Evolutionary conservation across 805 yeast species (phyloP), one percentile per base, ranked within the genome.

Genomic region (Kodamaea restingae): DNA sequence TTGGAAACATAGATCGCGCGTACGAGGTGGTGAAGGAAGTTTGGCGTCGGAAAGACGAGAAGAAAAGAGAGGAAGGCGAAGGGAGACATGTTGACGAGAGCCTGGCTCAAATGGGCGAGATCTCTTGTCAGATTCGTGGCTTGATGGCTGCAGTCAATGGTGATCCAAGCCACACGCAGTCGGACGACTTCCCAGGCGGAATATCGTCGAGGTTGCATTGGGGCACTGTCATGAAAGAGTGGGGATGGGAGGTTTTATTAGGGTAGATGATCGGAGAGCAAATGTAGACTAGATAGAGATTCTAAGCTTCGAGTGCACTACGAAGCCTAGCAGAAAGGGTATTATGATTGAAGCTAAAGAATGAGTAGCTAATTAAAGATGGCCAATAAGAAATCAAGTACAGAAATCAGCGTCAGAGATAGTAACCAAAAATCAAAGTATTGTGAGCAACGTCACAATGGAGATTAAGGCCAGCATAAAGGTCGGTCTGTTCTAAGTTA

Each of bases 161-260:
- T 26, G 57, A 60, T 9, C 55, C 47, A 3, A 52, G 50, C n/a
- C 51, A 50, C 7, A 59, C 55, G 25, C 56, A 59, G 22, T 45
- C 62, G 9, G 63, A 62, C 10, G 69, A 64, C 24, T 48, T 55
- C 14, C 47, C 46, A 20, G 65, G 63, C 25, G 73, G 73, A 1
- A 63, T 78, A 30, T 61, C 64, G 34, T 69, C 76, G 21, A 67
- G 74, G 61, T 58, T 78, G 5, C 86, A 81, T 55, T 81, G 88
- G 88, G 75, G 78, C 40, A 62, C 75, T 0, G 78, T 81, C 11
- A 81, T 81, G 86, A 72, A 75, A 48, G 86, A 81, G 46, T 81
- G 88, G 87, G 79, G 80, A 1, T 80, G 87, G 85, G 87, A 81
- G 52, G 81, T 81, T 7, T 55, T 81, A 25, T 61, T 81, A 36